Conservation (phyloP, 208 protist genomes). For the Crithidia sp. region DNA sequence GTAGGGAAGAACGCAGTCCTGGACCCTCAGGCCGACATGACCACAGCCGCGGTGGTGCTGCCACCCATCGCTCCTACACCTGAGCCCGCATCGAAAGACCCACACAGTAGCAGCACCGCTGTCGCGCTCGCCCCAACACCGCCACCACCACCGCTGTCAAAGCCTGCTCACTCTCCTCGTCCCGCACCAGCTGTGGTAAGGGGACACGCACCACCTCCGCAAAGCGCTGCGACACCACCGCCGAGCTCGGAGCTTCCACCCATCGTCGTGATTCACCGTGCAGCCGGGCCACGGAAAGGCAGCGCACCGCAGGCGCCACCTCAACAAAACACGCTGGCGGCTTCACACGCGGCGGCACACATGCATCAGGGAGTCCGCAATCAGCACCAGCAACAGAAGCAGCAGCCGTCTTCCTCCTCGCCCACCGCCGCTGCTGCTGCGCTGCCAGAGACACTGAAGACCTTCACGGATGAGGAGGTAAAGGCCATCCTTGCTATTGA, state of each 20-base stretch:
- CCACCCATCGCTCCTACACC: not conserved
- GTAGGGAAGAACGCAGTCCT: too few relatives aligned
- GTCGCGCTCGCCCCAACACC: too few relatives aligned
- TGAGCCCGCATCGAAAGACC: not conserved
- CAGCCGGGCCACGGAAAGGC: not conserved
- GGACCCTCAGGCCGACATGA: too few relatives aligned
- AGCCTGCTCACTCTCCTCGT: too few relatives aligned
- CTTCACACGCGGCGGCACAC: too few relatives aligned
- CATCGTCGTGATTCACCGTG: constrained; percentile 5
- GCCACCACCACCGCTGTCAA: too few relatives aligned
- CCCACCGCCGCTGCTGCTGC: too few relatives aligned
- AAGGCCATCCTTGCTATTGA: constrained; percentile 25
- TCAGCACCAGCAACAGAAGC: too few relatives aligned
- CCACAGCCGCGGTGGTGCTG: not conserved
- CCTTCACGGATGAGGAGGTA: constrained; percentile 24
- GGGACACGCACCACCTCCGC: not conserved
- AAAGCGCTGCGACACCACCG: not conserved
- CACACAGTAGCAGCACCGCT: too few relatives aligned
- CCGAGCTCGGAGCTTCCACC: not conserved
- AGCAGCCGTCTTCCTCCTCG: too few relatives aligned
- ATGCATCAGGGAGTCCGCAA: too few relatives aligned
- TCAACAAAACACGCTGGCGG: not conserved
- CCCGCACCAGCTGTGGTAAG: not conserved
- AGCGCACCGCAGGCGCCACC: not conserved
- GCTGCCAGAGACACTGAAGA: not conserved